Evolutionary conservation across 2,329 filamentous ascomycete species (phyloP), one percentile per base, ranked within the genome.

Genomic region (Hypoxylon sp.): DNA sequence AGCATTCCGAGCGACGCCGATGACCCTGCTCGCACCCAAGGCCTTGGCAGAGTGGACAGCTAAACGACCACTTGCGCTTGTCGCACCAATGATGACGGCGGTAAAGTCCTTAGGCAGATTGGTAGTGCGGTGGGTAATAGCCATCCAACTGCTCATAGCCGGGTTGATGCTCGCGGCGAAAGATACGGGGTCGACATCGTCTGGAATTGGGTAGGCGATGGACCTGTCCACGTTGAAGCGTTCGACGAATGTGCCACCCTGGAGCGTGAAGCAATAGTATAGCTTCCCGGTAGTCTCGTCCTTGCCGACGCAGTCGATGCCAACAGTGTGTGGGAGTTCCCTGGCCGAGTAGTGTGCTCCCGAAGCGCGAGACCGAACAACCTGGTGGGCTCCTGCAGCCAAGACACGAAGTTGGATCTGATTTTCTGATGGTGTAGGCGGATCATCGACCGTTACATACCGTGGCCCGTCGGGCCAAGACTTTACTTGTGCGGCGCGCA

Each of bases 101-200:
- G 72, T 75, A 61, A 79, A 83, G 4, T 70, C 66, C 13, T 64
- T 34, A 2, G 72, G 71, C 2, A 79, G 65, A 4, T 67, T 57
- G 3, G 51, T 57, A 0, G 74, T 74, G 4, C 80, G 73, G 27
- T 73, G 69, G 15, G 69, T 72, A 25, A 84, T 67, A 3, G 79
- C 80, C 79, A 84, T 81, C 81, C 81, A 84, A 29, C 74, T 76
- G 43, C 75, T 77, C 71, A 81, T 75, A 17, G 75, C 78, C 1
- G 81, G 80, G 55, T 84, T 85, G 27, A 78, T 71, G 42, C 78
- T 69, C 0, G 74, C 79, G 0, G 82, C 82, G n/a, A 80, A 73
- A 19, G 76, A 71, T 1, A 76, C 66, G 0, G 76, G 71, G 58
- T 83, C 77, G 6, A 77, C 71, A 3, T 68, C 71, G 0, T 70